A percentile compares a stretch with the other conserved stretches of the same genome.
These are phyloP conservation scores for Elsinoe perseae DNA, from an alignment of 2,329 filamentous ascomycete species.

Conservation along the genomic window DNA sequence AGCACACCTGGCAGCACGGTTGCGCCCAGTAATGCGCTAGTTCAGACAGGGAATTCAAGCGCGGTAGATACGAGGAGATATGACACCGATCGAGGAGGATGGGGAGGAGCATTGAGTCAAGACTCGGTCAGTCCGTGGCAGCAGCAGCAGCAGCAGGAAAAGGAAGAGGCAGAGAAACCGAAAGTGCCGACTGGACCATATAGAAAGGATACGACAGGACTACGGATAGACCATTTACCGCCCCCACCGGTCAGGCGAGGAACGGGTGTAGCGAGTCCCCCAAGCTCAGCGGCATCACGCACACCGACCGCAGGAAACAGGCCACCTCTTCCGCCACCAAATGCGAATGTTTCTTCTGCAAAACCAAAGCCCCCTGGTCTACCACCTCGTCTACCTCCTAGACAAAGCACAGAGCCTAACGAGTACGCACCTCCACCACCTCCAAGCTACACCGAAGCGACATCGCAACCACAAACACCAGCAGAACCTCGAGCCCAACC, in stretches of 20 bases:
- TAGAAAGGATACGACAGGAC: conserved; percentile 60
- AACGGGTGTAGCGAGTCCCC: conserved; percentile 21
- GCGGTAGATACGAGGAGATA: conserved; percentile 14
- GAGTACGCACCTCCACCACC: conserved; percentile 40
- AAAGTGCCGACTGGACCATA: conserved; percentile 55
- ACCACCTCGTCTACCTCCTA: conserved; percentile 64
- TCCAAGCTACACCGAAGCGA: conserved; percentile 41
- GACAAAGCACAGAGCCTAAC: conserved; percentile 49
- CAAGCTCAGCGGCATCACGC: conserved; percentile 22
- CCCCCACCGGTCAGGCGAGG: conserved; percentile 56
- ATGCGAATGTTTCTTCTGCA: conserved; percentile 21
- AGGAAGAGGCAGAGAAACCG: conserved; percentile 31
- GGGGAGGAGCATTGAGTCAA: conserved; percentile 38
- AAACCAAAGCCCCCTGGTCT: conserved; percentile 44
- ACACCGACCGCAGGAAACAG: conserved; percentile 18
- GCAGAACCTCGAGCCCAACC: conserved; percentile 40
- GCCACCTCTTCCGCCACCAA: conserved; percentile 24
- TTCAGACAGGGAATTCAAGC: neutral
- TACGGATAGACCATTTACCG: conserved; percentile 61
- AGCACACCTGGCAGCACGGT: conserved; percentile 30
- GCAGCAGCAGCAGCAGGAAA: conserved; percentile 31
- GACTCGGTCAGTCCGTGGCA: conserved; percentile 32
- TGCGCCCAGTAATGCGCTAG: conserved; percentile 27
- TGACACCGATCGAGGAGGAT: conserved; percentile 33
- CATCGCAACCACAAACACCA: conserved; percentile 24